phyloP scores from a whole-genome alignment of 2,329 filamentous ascomycete species.

The Apiospora aurea region DNA sequence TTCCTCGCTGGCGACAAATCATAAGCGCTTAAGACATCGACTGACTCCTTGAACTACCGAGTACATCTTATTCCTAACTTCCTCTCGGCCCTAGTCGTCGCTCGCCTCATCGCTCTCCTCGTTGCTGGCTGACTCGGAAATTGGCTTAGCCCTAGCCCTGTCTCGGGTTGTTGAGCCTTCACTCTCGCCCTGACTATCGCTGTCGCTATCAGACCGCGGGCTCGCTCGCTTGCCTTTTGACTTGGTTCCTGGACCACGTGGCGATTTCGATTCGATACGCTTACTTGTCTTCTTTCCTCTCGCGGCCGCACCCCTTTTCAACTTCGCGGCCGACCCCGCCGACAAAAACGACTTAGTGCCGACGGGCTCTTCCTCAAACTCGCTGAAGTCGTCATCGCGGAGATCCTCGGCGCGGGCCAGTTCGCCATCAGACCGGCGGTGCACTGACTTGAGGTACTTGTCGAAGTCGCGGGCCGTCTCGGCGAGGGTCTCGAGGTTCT shows the following conservation, averaged over 20 bases:
- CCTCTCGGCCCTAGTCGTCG: background rate
- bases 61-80: background rate
- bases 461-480: slow-evolving; percentile 31
- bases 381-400: slow-evolving; percentile 26
- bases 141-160: background rate
- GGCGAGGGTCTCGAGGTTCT: slow-evolving; percentile 29
- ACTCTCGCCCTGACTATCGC: background rate
- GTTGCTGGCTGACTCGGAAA: background rate
- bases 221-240: background rate
- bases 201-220: background rate
- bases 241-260: background rate
- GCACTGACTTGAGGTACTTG: slow-evolving; percentile 24
- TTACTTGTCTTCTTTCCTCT: background rate
- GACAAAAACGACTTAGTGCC: background rate
- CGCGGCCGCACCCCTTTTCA: background rate
- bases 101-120: background rate
- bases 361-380: background rate
- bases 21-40: background rate
- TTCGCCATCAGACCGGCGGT: slow-evolving; percentile 26
- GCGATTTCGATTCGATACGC: background rate
- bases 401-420: slow-evolving; percentile 29
- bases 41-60: background rate
- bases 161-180: background rate
- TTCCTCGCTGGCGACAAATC: background rate
- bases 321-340: background rate